Percentiles rank a stretch among this genome's conserved stretches.
Evolutionary conservation across 2,329 filamentous ascomycete genomes (phyloP).

Genomic region (Onygenales sp.): DNA sequence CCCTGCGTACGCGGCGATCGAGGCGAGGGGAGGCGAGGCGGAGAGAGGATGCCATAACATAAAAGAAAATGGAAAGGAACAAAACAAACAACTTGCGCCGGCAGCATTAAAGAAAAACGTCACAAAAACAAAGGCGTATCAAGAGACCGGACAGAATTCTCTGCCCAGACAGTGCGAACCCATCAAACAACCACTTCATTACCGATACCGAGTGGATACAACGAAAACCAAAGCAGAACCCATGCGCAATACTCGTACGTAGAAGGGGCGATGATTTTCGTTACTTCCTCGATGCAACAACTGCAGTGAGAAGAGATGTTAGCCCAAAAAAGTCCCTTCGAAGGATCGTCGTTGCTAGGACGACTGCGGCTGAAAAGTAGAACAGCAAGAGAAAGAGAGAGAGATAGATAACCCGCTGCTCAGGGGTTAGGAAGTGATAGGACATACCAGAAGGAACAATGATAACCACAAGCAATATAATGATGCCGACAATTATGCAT

Average conservation of each 20-base stretch:
- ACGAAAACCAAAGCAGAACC: not conserved
- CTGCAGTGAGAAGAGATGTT: slow-evolving; percentile 6
- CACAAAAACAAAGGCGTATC: slow-evolving; percentile 1
- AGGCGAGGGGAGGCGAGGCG: not conserved
- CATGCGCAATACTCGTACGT: not conserved
- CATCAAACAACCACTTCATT: not conserved
- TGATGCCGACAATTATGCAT: slow-evolving; percentile 83
- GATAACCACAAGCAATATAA: slow-evolving; percentile 85
- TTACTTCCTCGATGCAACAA: slow-evolving; percentile 9
- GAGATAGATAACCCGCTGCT: not conserved
- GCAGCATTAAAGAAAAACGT: not conserved
- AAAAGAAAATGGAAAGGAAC: not conserved
- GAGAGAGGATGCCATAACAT: not conserved
- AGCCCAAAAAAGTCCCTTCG: not conserved
- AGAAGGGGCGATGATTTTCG: not conserved
- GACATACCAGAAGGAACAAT: slow-evolving; percentile 78
- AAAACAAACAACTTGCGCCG: not conserved
- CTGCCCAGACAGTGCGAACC: not conserved
- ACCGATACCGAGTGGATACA: not conserved
- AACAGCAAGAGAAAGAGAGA: not conserved
- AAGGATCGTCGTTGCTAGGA: not conserved
- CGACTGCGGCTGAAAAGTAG: not conserved
- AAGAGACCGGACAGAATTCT: slow-evolving; percentile 1
- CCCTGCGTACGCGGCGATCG: not conserved
- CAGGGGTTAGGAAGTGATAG: not conserved